Evolutionary conservation across 106 monocot genomes (phyloP).

Genomic region (Apostasia shenzhenica): DNA sequence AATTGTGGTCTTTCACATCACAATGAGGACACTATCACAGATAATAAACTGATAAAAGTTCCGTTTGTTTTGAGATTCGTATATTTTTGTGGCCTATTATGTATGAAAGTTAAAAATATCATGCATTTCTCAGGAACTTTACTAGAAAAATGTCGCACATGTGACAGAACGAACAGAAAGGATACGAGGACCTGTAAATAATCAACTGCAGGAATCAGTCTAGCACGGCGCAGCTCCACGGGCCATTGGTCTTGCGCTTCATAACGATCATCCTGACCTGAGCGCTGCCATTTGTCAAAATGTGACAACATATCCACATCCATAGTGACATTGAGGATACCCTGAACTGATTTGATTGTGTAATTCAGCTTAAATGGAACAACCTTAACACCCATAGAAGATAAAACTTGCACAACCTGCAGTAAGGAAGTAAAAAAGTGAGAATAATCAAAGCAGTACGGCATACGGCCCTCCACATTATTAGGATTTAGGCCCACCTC

Average conservation of each 20-base stretch:
- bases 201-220: slow-evolving; percentile 82
- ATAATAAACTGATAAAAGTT: no score
- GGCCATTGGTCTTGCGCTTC: slow-evolving; percentile 99
- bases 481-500: slow-evolving; percentile 32
- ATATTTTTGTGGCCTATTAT: no score
- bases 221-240: slow-evolving; percentile 80
- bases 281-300: slow-evolving; percentile 86
- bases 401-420: slow-evolving; percentile 67
- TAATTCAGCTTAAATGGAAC: slow-evolving; percentile 86
- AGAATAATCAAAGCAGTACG: background rate
- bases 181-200: slow-evolving; percentile 61
- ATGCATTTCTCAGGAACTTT: no score
- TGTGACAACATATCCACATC: slow-evolving; percentile 87
- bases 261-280: slow-evolving; percentile 47
- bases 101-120: no score
- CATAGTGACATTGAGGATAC: slow-evolving; percentile 91
- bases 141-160: no score
- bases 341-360: slow-evolving; percentile 60
- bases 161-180: background rate
- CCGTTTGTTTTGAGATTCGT: no score
- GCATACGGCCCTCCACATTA: background rate
- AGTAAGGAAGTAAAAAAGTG: background rate
- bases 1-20: no score
- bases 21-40: no score
- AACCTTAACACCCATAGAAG: slow-evolving; percentile 65